Conservation (phyloP, 192 early-diverging fungal species). For the Entomortierella chlamydospora region DNA sequence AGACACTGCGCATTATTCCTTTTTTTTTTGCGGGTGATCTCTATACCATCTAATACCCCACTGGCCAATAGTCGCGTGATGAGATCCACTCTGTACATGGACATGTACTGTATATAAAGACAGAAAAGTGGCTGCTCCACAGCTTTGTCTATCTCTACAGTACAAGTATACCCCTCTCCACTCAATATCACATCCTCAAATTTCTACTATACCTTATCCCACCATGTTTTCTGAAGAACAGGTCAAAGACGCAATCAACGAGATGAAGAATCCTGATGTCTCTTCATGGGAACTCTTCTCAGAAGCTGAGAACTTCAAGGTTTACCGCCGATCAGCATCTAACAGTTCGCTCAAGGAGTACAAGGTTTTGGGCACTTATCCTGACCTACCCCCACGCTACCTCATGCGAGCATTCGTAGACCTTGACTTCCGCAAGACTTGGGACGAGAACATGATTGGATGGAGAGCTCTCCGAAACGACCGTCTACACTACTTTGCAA, state of each 20-base stretch:
- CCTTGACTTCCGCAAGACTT: constrained; percentile 58
- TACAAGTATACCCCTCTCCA: too few species aligned
- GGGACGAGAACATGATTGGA: constrained; percentile 63
- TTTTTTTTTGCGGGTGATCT: background rate
- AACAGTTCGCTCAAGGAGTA: constrained; percentile 61
- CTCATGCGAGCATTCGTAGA: constrained; percentile 60
- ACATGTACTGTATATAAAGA: background rate
- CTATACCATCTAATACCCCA: background rate
- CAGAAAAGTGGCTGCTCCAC: too few species aligned
- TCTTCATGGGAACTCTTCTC: constrained; percentile 46
- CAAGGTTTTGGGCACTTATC: constrained; percentile 56
- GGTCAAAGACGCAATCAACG: constrained; percentile 23
- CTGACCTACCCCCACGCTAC: constrained; percentile 46
- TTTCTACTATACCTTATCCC: background rate
- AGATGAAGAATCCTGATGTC: constrained; percentile 30
- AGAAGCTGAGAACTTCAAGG: constrained; percentile 48
- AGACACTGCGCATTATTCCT: background rate
- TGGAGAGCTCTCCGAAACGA: constrained; percentile 48
- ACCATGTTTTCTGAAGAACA: constrained; percentile 33
- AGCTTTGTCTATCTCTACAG: too few species aligned
- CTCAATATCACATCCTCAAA: too few species aligned
- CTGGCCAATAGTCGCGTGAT: background rate
- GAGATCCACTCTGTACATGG: too few species aligned
- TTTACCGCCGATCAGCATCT: constrained; percentile 47
- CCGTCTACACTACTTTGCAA: constrained; percentile 41